Conservation (phyloP, 768 basidiomycete species). For the Pholiota microspora region DNA sequence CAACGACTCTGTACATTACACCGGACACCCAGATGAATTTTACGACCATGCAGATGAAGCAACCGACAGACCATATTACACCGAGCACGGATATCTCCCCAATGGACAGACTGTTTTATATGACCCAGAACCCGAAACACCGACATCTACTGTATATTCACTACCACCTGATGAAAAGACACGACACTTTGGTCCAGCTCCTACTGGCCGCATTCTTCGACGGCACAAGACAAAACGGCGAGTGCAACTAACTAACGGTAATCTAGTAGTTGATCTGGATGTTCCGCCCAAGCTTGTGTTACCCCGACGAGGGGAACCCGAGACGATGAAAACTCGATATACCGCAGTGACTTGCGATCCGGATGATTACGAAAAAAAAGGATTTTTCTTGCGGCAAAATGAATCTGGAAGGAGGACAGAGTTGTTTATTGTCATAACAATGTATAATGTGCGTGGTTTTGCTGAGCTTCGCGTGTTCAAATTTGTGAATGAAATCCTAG, state of each 20-base stretch:
- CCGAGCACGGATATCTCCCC: slow-evolving; percentile 23
- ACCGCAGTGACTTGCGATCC: slow-evolving; percentile 95
- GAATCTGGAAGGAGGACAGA: slow-evolving; percentile 80
- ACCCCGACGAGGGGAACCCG: slow-evolving; percentile 65
- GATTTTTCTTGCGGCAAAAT: slow-evolving; percentile 85
- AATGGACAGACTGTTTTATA: slow-evolving; percentile 33
- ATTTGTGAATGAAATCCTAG: slow-evolving; percentile 32
- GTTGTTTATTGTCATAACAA: slow-evolving; percentile 91
- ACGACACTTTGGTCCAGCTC: slow-evolving; percentile 87
- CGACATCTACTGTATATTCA: slow-evolving; percentile 33
- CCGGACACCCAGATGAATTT: slow-evolving; percentile 31
- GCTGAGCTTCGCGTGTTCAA: background rate
- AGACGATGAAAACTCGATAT: slow-evolving; percentile 73
- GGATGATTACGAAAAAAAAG: slow-evolving; percentile 82
- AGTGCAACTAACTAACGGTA: slow-evolving; percentile 83
- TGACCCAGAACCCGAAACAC: slow-evolving; percentile 42
- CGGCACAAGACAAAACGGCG: slow-evolving; percentile 76
- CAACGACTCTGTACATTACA: slow-evolving; percentile 56
- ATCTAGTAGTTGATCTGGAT: slow-evolving; percentile 80
- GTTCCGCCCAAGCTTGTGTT: slow-evolving; percentile 85
- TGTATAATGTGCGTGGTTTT: slow-evolving; percentile 75
- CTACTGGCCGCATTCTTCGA: slow-evolving; percentile 72
- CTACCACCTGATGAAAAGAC: slow-evolving; percentile 58
- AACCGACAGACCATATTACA: slow-evolving; percentile 22
- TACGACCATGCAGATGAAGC: slow-evolving; percentile 41